Conservation (phyloP, 108 stramenopile species). For the Cyclostephanos tholiformis region DNA sequence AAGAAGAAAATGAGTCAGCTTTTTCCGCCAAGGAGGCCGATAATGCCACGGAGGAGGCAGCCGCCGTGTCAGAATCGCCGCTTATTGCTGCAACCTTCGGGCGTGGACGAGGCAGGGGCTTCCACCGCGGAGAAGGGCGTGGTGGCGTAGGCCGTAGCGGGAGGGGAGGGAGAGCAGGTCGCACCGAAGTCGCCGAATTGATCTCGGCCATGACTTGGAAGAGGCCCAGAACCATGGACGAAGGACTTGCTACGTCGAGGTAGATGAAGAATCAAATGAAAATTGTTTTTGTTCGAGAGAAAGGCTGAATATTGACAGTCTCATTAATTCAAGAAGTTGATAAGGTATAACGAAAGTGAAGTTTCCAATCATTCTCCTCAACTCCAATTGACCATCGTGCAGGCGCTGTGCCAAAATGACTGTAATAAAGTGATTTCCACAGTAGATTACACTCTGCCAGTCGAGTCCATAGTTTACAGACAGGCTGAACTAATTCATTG, state of each 20-base stretch:
- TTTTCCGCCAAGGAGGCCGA: constrained; percentile 18
- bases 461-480: constrained; percentile 46
- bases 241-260: constrained; percentile 43
- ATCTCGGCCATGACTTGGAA: constrained; percentile 80
- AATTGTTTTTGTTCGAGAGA: too few species aligned
- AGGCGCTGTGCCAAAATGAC: constrained; percentile 27
- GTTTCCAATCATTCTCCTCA: constrained; percentile 23
- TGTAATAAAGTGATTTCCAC: constrained; percentile 33
- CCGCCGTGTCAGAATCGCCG: constrained; percentile 53
- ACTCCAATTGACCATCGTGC: neutral
- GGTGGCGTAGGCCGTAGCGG: constrained; percentile 49
- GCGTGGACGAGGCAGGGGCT: constrained; percentile 47
- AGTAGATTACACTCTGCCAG: constrained; percentile 15
- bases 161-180: constrained; percentile 42
- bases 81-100: constrained; percentile 44
- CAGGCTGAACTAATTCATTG: constrained; percentile 25
- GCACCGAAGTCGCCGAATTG: constrained; percentile 60
- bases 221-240: constrained; percentile 56
- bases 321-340: too few species aligned
- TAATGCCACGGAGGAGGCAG: constrained; percentile 53
- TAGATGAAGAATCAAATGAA: too few species aligned
- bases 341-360: constrained; percentile 13
- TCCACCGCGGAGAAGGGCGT: neutral
- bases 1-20: neutral
- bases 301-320: too few species aligned